Base-by-base conservation (phyloP, 1,139 yeast species). In the Candida pseudoviswanathii region DNA sequence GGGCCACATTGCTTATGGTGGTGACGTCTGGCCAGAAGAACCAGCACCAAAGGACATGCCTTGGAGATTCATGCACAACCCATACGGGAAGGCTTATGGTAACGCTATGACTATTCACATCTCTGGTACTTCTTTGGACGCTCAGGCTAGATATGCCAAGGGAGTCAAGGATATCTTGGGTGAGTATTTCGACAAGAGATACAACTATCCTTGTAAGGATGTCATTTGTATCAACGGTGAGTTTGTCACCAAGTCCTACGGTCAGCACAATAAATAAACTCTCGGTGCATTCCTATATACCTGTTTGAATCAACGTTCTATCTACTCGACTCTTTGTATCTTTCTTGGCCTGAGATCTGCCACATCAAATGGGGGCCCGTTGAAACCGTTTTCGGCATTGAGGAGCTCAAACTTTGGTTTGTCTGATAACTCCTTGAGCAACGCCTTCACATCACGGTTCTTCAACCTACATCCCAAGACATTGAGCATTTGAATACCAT, bases 31-130 rank as follows among this genome's bases (percentile, higher is more conserved):
- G 90, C 79, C 64, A 73, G 85, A 85, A 29, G 95, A 87, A 70
- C 96, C 95, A 40, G 89, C 95, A 32, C 89, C 90, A 56, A 69
- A 71, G 52, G 78, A 80, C 64, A 91, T 86, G 62, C 91, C 92
- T 54, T 88, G 95, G 95, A 77, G 91, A 74, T 54, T 73, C 29
- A 82, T 86, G 85, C 64, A 71, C 48, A 85, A 85, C 76, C 71
- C 78, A 57, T 80, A 74, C 58, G 89, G 89, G 50, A 86, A 81
- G 39, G 47, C 45, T 3, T 51, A 49, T 16, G 94, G 94, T 58
- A 88, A 88, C 62, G 94, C 94, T 52, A 86, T 88, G 94, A 85
- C 90, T 47, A 92, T 94, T 30, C 96, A 88, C 64, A 81, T 85
- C 55, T 82, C 89, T 49, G 96, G 96, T 54, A 84, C 94, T 33